These are phyloP conservation scores for Fusarium musae DNA, from an alignment of 2,329 filamentous ascomycete species.

Conservation along the genomic window DNA sequence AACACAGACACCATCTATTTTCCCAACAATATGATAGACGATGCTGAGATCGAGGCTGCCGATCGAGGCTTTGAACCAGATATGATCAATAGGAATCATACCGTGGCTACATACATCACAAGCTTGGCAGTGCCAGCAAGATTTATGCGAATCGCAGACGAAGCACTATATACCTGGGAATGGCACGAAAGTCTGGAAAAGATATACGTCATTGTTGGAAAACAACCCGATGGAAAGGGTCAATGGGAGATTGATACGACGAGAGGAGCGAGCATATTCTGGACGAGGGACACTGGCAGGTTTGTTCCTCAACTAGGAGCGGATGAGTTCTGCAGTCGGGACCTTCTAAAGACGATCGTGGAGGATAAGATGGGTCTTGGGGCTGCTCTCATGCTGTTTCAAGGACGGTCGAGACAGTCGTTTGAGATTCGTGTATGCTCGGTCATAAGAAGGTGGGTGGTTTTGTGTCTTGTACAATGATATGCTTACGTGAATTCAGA, in stretches of 20 bases:
- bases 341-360: not conserved
- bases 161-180: not conserved
- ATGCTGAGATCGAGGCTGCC: not conserved
- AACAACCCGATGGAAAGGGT: not conserved
- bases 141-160: fast-evolving
- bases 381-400: fast-evolving
- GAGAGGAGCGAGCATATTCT: not conserved
- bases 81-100: not conserved
- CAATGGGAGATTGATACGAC: conserved; percentile 12
- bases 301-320: not conserved
- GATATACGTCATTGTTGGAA: conserved; percentile 1
- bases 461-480: fast-evolving
- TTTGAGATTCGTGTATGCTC: conserved; percentile 2
- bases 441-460: not conserved
- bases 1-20: conserved; percentile 14
- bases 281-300: not conserved
- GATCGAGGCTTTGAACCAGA: not conserved
- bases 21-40: not conserved
- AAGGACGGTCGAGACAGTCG: fast-evolving
- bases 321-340: not conserved
- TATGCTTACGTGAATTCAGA: not conserved
- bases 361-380: not conserved
- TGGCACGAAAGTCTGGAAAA: not conserved
- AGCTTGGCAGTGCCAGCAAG: conserved; percentile 4
- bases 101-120: not conserved